Evolutionary conservation across 164 flowering plant species (phyloP).

Genomic region (Chimonanthus praecox): DNA sequence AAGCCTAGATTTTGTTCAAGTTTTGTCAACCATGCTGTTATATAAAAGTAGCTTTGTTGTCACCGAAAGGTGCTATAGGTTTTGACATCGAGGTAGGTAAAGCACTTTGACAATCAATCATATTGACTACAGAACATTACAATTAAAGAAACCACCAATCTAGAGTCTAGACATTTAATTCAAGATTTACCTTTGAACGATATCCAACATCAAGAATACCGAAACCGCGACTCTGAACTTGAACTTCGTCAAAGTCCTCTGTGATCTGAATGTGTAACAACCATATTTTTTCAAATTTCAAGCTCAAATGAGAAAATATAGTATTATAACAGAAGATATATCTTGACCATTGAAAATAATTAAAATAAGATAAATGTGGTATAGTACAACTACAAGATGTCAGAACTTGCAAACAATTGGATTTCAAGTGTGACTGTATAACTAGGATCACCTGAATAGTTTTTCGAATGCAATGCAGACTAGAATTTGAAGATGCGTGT

Average conservation of each 20-base stretch:
- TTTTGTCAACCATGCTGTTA: too few relatives aligned
- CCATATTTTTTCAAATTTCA: neutral
- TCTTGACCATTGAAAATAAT: neutral
- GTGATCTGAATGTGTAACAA: slow-evolving; percentile 48
- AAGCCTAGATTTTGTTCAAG: too few relatives aligned
- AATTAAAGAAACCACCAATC: neutral
- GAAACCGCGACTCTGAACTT: slow-evolving; percentile 96
- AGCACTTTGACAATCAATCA: too few relatives aligned
- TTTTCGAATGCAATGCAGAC: neutral
- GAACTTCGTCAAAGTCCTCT: slow-evolving; percentile 92
- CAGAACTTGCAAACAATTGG: too few relatives aligned
- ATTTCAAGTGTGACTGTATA: neutral
- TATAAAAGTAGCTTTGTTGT: too few relatives aligned
- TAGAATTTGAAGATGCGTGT: neutral
- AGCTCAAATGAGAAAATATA: neutral
- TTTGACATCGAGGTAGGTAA: too few relatives aligned
- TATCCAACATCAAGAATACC: slow-evolving; percentile 98
- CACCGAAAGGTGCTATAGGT: too few relatives aligned
- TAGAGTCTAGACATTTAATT: neutral
- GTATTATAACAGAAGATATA: neutral
- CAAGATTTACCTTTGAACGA: slow-evolving; percentile 67
- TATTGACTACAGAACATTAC: too few relatives aligned
- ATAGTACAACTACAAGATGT: too few relatives aligned
- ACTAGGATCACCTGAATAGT: neutral
- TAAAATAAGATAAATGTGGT: neutral